These are phyloP conservation scores for Wickerhamomyces sp. DNA, from an alignment of 1,139 yeast genomes.

Conservation along the genomic window DNA sequence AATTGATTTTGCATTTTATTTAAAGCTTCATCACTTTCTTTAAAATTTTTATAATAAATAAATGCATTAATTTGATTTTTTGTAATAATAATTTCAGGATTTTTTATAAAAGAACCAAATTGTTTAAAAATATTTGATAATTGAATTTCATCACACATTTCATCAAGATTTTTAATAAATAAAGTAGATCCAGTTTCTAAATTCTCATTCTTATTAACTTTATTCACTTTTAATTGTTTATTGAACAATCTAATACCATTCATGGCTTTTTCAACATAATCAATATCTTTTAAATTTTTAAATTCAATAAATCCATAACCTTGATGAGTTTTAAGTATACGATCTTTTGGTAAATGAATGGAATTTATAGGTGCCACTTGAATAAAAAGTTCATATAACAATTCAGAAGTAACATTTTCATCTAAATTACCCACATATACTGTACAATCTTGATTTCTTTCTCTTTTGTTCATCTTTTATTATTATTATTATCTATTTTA, in stretches of 20 bases:
- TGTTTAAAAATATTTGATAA: constrained; percentile 57
- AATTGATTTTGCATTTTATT: constrained; percentile 63
- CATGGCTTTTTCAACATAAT: constrained; percentile 60
- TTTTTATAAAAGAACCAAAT: constrained; percentile 58
- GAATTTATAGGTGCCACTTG: constrained; percentile 80
- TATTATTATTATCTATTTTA: constrained; percentile 23
- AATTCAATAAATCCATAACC: constrained; percentile 91
- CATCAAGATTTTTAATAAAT: constrained; percentile 69
- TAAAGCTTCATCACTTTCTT: constrained; percentile 68
- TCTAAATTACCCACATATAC: constrained; percentile 84
- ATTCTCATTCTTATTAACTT: constrained; percentile 30
- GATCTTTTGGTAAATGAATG: constrained; percentile 75
- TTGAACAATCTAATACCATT: constrained; percentile 63
- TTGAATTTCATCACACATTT: constrained; percentile 58
- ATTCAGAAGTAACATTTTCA: constrained; percentile 58
- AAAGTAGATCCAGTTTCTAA: constrained; percentile 71
- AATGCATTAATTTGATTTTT: constrained; percentile 57
- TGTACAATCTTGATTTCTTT: constrained; percentile 60
- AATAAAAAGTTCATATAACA: constrained; percentile 74
- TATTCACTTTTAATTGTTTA: constrained; percentile 55
- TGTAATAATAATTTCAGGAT: constrained; percentile 48
- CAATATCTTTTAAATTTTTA: constrained; percentile 54
- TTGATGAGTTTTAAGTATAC: constrained; percentile 64
- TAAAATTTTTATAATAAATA: constrained; percentile 55
- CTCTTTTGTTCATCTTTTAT: constrained; percentile 28